These are phyloP conservation scores for Microcos paniculata DNA, from an alignment of 345 rosid genomes.

Conservation along the genomic window DNA sequence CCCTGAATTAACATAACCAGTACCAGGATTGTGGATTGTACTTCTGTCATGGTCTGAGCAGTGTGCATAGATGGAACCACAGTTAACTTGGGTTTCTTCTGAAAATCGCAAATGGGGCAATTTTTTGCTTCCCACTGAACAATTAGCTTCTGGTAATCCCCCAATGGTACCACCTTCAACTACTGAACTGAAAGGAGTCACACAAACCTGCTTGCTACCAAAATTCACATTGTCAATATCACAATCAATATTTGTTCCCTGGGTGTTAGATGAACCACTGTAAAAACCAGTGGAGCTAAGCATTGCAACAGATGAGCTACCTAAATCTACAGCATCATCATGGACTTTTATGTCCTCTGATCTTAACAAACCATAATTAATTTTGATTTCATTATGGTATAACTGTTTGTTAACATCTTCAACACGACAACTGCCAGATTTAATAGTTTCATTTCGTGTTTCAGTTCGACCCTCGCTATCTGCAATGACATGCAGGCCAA, in stretches of 20 bases:
- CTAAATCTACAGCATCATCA: slow-evolving; percentile 24
- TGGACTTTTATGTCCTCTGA: slow-evolving; percentile 25
- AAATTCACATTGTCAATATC: slow-evolving; percentile 22
- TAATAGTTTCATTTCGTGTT: slow-evolving; percentile 17
- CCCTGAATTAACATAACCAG: slow-evolving; percentile 13
- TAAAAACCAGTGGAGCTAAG: slow-evolving; percentile 9
- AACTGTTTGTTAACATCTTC: slow-evolving; percentile 29
- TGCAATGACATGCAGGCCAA: slow-evolving; percentile 21
- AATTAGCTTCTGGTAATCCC: slow-evolving; percentile 13
- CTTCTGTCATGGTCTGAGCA: slow-evolving; percentile 14
- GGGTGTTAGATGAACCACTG: slow-evolving; percentile 11
- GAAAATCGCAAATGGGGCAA: slow-evolving; percentile 11
- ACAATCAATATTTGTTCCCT: slow-evolving; percentile 28
- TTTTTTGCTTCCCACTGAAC: background rate
- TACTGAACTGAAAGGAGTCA: slow-evolving; percentile 11
- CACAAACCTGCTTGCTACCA: slow-evolving; percentile 25
- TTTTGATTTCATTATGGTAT: slow-evolving; percentile 28
- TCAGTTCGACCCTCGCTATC: slow-evolving; percentile 26
- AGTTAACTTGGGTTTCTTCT: slow-evolving; percentile 19
- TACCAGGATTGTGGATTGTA: slow-evolving; percentile 17
- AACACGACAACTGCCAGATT: slow-evolving; percentile 19
- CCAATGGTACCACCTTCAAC: slow-evolving; percentile 32
- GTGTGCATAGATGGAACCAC: slow-evolving; percentile 10
- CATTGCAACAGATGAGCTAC: slow-evolving; percentile 20
- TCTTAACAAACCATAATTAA: slow-evolving; percentile 24